Evolutionary conservation across 164 flowering plant genomes (phyloP), one percentile per base, ranked within the genome.

Genomic region (Stephania cephalantha): DNA sequence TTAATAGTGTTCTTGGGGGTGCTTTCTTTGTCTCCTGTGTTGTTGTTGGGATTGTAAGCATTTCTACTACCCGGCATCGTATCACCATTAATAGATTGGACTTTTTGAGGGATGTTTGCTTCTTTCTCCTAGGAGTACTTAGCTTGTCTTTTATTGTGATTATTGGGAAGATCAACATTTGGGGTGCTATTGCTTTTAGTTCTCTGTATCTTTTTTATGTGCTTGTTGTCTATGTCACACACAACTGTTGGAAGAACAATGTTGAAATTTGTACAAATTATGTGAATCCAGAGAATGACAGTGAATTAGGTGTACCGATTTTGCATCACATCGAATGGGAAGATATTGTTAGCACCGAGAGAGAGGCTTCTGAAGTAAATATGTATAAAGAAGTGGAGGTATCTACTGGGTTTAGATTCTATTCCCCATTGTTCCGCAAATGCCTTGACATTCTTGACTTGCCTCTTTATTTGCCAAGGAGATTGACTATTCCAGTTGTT

Each of bases 1-100:
- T 93, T n/a, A 91, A 88, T 79, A 85, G 89, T 50, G 83, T 90
- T 4, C 71, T 92, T 4, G 97, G 97, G 5, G 95, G 95, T 18
- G 94, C 89, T 46, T 85, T 86, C 31, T 89, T 91, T 71, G 87
- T 92, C 0, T 79, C 91, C 7, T 85, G 89, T 77, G 82, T 86
- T n/a, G 95, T 92, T 53, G 90, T 84, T 63, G 97, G 94, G n/a
- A 58, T 86, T 67, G 84, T 91, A 5, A 77, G 88, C 50, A 68
- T 91, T n/a, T 77, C 58, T 1, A 69, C 85, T 9, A 75, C 79
- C 9, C 61, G 70, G 1, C 71, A 68, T 44, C 15, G 66, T 31
- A 75, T 88, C 18, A 20, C 64, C 3, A 80, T 92, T 18, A 74
- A 87, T 64, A 84, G 80, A 78, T 66, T 68, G 7, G 82, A 85